phyloP scores from a whole-genome alignment of 495 filamentous ascomycete species.

The Lasiosphaeria miniovina region DNA sequence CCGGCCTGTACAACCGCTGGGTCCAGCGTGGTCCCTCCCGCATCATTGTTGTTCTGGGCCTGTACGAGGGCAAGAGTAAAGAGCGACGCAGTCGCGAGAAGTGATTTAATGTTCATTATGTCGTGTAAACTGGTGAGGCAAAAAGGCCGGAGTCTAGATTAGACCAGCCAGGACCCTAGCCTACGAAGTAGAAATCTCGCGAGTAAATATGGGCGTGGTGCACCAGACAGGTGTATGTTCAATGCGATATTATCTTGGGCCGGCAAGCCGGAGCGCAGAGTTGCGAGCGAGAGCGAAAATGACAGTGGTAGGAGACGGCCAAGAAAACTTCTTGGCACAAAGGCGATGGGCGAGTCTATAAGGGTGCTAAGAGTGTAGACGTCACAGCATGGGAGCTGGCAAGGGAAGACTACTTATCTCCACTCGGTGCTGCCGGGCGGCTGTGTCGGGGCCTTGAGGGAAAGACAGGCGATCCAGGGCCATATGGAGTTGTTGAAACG shows the following conservation, averaged over 20 bases:
- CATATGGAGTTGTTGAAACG: constrained; percentile 36
- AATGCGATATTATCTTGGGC: constrained; percentile 25
- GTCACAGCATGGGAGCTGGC: constrained; percentile 3
- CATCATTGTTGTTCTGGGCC: constrained; percentile 20
- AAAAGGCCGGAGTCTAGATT: constrained; percentile 3
- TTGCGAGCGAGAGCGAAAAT: constrained; percentile 13
- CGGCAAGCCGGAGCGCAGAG: constrained; percentile 16
- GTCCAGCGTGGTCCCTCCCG: constrained; percentile 14
- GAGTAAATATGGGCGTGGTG: constrained; percentile 11
- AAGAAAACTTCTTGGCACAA: not conserved
- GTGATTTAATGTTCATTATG: constrained; percentile 17
- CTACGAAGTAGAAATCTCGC: not conserved
- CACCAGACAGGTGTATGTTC: constrained; percentile 21
- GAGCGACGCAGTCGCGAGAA: constrained; percentile 19
- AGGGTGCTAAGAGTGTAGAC: constrained; percentile 4
- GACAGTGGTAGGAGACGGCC: constrained; percentile 4
- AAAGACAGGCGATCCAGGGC: constrained; percentile 33
- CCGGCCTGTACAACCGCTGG: constrained; percentile 24
- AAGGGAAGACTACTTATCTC: constrained; percentile 7
- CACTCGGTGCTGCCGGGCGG: not conserved
- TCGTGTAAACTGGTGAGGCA: not conserved
- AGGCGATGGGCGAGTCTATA: not conserved
- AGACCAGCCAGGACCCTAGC: not conserved
- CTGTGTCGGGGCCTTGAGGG: constrained; percentile 11
- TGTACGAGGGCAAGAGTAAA: constrained; percentile 17